Conservation (phyloP, 2,329 filamentous ascomycete species). For the Cytospora schulzeri region DNA sequence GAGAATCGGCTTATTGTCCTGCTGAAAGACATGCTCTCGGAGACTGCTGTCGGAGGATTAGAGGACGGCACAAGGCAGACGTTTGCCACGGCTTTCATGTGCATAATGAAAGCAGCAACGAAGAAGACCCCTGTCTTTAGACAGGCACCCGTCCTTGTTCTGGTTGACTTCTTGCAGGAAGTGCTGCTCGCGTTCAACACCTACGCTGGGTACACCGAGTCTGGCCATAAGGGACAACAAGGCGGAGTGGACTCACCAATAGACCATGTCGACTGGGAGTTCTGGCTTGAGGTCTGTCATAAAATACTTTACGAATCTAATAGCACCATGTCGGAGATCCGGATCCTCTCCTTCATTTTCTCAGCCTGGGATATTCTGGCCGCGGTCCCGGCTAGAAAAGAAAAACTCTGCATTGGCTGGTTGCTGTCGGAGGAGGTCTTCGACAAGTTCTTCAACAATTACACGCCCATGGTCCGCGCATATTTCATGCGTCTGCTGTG, state of each 20-base stretch:
- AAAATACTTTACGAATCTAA: slow-evolving; percentile 74
- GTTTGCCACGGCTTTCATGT: slow-evolving; percentile 76
- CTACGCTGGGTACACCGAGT: slow-evolving; percentile 43
- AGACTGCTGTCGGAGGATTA: slow-evolving; percentile 41
- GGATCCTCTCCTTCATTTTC: slow-evolving; percentile 80
- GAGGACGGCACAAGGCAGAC: slow-evolving; percentile 57
- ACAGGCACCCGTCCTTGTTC: slow-evolving; percentile 79
- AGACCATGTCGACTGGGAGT: slow-evolving; percentile 72
- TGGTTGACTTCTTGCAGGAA: slow-evolving; percentile 92
- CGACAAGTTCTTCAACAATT: slow-evolving; percentile 83
- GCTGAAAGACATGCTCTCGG: slow-evolving; percentile 74
- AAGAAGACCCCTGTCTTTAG: slow-evolving; percentile 79
- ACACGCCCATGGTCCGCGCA: slow-evolving; percentile 92
- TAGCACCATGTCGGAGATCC: slow-evolving; percentile 88
- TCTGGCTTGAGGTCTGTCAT: slow-evolving; percentile 82
- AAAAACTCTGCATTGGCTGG: slow-evolving; percentile 71
- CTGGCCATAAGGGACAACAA: slow-evolving; percentile 6
- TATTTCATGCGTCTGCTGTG: slow-evolving; percentile 91
- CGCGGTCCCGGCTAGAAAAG: slow-evolving; percentile 67
- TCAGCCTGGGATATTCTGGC: slow-evolving; percentile 75
- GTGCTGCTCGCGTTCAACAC: slow-evolving; percentile 64
- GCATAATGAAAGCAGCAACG: slow-evolving; percentile 72
- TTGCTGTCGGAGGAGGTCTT: slow-evolving; percentile 75
- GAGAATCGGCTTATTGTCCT: slow-evolving; percentile 84
- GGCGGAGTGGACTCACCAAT: slow-evolving; percentile 21